phyloP scores from a whole-genome alignment of 345 rosid species.

The Excoecaria agallocha region DNA sequence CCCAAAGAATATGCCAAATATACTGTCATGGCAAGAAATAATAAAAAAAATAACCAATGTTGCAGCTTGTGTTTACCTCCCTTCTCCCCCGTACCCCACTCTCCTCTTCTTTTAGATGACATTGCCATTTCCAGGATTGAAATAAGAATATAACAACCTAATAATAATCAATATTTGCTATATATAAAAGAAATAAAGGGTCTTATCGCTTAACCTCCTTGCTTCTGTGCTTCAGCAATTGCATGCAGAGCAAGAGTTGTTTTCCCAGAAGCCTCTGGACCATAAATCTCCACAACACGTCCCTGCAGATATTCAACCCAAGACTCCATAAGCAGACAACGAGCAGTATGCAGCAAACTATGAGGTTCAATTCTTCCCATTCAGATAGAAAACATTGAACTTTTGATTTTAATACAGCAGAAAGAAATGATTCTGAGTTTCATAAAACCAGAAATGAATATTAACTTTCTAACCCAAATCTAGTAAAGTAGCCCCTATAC shows the following conservation, averaged over 20 bases:
- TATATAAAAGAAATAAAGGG: neutral
- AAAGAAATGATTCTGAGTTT: neutral
- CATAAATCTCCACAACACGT: conserved; percentile 94
- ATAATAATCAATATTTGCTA: neutral
- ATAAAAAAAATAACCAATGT: neutral
- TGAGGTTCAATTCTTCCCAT: conserved; percentile 1
- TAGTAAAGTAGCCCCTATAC: neutral
- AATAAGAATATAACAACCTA: neutral
- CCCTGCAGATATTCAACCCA: conserved; percentile 49
- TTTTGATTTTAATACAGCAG: neutral
- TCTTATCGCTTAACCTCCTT: conserved; percentile 64
- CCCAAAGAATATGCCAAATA: neutral
- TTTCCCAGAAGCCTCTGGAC: conserved; percentile 99
- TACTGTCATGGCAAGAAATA: neutral
- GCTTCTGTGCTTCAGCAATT: conserved; percentile 95
- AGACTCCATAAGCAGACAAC: conserved; percentile 21
- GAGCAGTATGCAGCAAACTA: neutral
- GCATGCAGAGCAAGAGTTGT: conserved; percentile 95
- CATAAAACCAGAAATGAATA: neutral
- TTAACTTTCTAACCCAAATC: neutral
- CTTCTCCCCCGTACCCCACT: neutral
- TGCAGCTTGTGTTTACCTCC: neutral
- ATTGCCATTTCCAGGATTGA: neutral
- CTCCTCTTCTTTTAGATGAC: neutral
- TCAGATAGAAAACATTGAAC: neutral